Evolutionary conservation across 805 yeast genomes (phyloP), one percentile per base, ranked within the genome.

Genomic region (Wickerhamomyces mucosus): DNA sequence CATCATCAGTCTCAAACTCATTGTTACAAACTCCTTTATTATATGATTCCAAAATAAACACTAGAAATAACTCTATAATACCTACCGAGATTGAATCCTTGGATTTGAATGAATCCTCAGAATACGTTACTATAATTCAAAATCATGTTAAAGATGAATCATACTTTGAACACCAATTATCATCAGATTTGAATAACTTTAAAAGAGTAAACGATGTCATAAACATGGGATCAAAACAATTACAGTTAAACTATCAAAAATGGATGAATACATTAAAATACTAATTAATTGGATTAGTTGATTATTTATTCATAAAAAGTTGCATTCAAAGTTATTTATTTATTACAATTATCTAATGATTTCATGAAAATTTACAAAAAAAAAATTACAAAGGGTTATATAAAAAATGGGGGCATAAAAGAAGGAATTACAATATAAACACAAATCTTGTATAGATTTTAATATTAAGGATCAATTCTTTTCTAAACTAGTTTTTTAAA

Each of bases 31-130:
- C 51, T 13, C 53, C 53, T 4, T 35, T 49, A 13, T 33, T 49
- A 17, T 49, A 49, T 36, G 48, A 48, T 25, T 45, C 51, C 12
- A 40, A 31, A 29, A 33, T 42, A 24, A 30, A 41, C 9, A 41
- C 50, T 11, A 39, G 48, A 24, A 29, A 35, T 29, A 32, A 35
- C 28, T 38, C 44, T 18, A 28, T 37, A 15, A 40, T 33, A 12
- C 27, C 40, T 16, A 25, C 24, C 11, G 10, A 24, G 15, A 15
- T 20, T 18, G 26, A 23, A 11, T 23, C 26, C 16, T 23, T 23
- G 7, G 26, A 23, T 12, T 13, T 23, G 26, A 23, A 23, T 16
- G 5, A 23, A 15, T 14, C 8, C 26, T 23, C 13, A 9, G 26
- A 23, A n/a, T 16, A 23, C 7, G 16, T 16, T 14, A 23, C 13